Evolutionary conservation across 768 basidiomycete genomes (phyloP), one percentile per base, ranked within the genome.

Genomic region (Suillus clintonianus): DNA sequence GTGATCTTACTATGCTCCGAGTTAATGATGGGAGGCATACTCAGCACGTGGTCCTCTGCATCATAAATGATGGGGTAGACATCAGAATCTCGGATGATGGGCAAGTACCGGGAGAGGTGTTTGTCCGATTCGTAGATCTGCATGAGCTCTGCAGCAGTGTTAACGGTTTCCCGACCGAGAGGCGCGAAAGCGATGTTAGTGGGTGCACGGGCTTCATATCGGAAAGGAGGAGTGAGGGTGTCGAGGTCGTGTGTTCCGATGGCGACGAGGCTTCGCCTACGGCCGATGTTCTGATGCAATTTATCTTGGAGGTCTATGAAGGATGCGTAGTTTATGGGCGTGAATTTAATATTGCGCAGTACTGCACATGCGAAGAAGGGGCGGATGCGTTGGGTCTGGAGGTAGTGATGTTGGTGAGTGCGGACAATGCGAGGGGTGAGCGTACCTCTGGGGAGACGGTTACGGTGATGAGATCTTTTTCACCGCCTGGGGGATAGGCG

Each of bases 301-400:
- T 99, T 99, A 74, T 99, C 97, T 79, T 99, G 97, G n/a, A 99
- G 81, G 73, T 99, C 97, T 69, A 99, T 97, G 86, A 99, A 99
- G 65, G 94, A 95, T 30, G 91, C 92, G 74, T 99, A 99, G 43
- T 93, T 95, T 59, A 85, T 83, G 48, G 87, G 87, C 34, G 92
- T 94, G 80, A 99, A 96, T 68, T 87, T 88, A 71, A 98, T 79
- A 71, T 96, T 91, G 66, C 97, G 92, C 54, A 99, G 83, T 62
- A 99, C 81, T 11, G 95, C 96, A 62, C 90, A 90, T 6, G 94
- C 95, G 70, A 98, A 95, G 78, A 87, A 89, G 0, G 96, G 96
- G 68, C 97, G 88, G 68, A 99, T 86, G 77, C 85, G 84, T 58
- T 87, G 82, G 13, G 89, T 92, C 94, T 96, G 67, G 5, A 5